These are phyloP conservation scores for Pulicaria dysenterica DNA, from an alignment of 129 eudicot genomes.

Conservation along the genomic window DNA sequence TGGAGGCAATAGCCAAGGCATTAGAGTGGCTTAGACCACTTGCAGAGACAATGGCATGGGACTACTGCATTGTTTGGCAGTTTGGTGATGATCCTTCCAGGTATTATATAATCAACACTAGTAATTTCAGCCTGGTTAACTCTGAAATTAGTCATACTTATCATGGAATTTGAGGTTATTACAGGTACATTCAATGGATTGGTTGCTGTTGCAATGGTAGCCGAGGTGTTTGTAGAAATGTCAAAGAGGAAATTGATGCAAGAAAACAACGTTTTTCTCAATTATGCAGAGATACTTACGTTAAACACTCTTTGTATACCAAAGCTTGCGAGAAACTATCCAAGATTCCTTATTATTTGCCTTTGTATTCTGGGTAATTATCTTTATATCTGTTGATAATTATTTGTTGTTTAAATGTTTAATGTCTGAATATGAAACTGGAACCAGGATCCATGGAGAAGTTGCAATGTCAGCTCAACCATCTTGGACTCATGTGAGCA, in stretches of 20 bases:
- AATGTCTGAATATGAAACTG: constrained; percentile 8
- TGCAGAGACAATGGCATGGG: constrained; percentile 60
- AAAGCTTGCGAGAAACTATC: constrained; percentile 62
- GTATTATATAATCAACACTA: constrained; percentile 32
- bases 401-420: not conserved
- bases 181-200: constrained; percentile 72
- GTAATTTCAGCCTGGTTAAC: not conserved
- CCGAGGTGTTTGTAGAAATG: constrained; percentile 30
- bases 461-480: constrained; percentile 66
- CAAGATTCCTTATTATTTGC: constrained; percentile 56
- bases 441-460: constrained; percentile 77
- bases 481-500: constrained; percentile 51
- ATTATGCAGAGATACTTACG: constrained; percentile 57
- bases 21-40: constrained; percentile 59
- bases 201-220: constrained; percentile 81
- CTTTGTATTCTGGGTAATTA: constrained; percentile 74
- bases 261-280: constrained; percentile 27
- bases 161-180: constrained; percentile 9
- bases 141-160: not conserved
- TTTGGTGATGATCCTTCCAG: constrained; percentile 87
- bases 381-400: not conserved
- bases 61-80: constrained; percentile 79
- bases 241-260: constrained; percentile 45
- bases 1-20: constrained; percentile 19
- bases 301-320: constrained; percentile 49